A percentile compares a stretch with the other conserved stretches of the same genome.
Evolutionary conservation across 1,284 basidiomycete genomes (phyloP).

Genomic region (Ceratorhiza oryzae-sativae): DNA sequence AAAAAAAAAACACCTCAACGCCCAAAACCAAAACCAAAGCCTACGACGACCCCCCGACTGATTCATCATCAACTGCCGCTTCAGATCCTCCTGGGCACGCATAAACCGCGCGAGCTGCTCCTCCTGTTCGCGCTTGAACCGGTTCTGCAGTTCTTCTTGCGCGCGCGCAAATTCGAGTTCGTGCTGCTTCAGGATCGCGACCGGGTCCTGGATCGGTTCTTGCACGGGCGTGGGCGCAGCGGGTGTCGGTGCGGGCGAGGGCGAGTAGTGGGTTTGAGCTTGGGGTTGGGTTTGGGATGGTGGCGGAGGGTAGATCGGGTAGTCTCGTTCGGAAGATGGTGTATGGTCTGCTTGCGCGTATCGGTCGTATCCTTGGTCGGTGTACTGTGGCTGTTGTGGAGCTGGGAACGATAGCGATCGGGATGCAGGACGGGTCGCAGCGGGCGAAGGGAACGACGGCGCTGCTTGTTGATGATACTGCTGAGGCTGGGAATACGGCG

Average conservation of each 20-base stretch:
- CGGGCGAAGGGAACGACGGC: constrained; percentile 9
- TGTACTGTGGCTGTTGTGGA: constrained; percentile 8
- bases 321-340: background rate
- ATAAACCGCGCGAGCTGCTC: constrained; percentile 24
- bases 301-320: background rate
- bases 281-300: background rate
- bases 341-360: constrained; percentile 1
- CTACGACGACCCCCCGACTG: background rate
- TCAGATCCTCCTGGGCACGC: constrained; percentile 10
- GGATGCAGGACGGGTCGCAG: background rate
- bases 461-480: constrained; percentile 1
- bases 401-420: constrained; percentile 32
- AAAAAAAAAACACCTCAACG: background rate
- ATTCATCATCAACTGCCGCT: background rate
- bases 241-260: background rate
- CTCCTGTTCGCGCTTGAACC: constrained; percentile 30
- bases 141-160: constrained; percentile 12
- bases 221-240: background rate
- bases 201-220: background rate
- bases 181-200: constrained; percentile 4
- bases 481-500: constrained; percentile 18
- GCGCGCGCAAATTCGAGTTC: constrained; percentile 20
- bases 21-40: background rate
- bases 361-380: constrained; percentile 5
- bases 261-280: background rate